phyloP scores from a whole-genome alignment of 148 eudicot species.

The Spergularia bocconei region DNA sequence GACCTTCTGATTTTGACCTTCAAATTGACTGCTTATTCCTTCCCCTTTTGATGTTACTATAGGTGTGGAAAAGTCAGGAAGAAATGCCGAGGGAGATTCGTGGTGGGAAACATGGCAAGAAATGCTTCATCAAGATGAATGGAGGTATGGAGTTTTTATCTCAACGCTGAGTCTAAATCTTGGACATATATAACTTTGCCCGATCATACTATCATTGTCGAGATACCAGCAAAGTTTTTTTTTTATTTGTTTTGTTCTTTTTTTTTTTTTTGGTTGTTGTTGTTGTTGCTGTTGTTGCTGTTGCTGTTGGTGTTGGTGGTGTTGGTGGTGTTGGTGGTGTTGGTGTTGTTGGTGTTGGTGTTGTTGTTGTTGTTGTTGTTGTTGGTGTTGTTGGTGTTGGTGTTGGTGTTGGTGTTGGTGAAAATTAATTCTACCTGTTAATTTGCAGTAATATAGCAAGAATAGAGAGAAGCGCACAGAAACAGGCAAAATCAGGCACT shows the following conservation, averaged over 20 bases:
- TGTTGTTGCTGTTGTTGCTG: too few species aligned
- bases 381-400: too few species aligned
- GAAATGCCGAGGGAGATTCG: conserved; percentile 91
- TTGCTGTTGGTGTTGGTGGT: too few species aligned
- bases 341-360: too few species aligned
- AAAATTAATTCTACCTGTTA: conserved; percentile 7
- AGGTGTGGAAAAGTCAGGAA: conserved; percentile 98
- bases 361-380: too few species aligned
- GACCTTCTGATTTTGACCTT: conserved; percentile 14
- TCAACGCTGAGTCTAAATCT: neutral
- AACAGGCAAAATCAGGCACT: conserved; percentile 96
- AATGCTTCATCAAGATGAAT: conserved; percentile 96
- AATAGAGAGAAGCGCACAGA: conserved; percentile 95
- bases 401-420: neutral
- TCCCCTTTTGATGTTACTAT: conserved; percentile 8
- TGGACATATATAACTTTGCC: neutral
- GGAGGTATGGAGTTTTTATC: conserved; percentile 57
- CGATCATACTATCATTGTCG: neutral
- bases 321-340: too few species aligned
- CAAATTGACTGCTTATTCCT: neutral
- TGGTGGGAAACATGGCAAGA: conserved; percentile 99
- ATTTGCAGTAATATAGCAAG: conserved; percentile 83
- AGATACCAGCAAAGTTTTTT: neutral
- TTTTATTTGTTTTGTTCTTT: neutral
- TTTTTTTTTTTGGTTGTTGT: too few species aligned